A percentile compares a stretch with the other conserved stretches of the same genome.
phyloP scores from a whole-genome alignment of 352 stramenopile genomes.

The Globisporangium okanoganense region DNA sequence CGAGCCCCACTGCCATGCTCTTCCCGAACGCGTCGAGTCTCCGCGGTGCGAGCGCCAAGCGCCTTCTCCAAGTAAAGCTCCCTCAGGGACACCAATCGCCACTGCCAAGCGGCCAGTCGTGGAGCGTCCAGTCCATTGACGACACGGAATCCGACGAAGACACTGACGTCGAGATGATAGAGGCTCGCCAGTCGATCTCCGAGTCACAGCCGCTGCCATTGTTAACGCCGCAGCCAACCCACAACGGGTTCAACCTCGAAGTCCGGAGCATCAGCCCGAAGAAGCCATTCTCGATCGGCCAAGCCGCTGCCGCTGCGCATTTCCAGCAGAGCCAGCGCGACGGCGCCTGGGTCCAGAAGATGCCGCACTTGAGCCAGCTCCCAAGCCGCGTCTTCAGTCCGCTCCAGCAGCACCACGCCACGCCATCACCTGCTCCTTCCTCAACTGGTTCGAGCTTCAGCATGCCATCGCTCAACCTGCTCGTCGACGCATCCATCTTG shows the following conservation, averaged over 20 bases:
- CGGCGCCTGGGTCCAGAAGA: constrained; percentile 5
- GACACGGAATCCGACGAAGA: constrained; percentile 12
- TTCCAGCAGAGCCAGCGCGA: not conserved
- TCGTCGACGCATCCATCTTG: constrained; percentile 68
- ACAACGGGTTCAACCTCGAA: constrained; percentile 51
- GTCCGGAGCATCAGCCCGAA: constrained; percentile 34
- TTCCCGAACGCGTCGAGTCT: constrained; percentile 45
- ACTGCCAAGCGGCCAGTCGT: constrained; percentile 5
- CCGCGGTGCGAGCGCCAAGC: constrained; percentile 67
- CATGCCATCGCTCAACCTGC: constrained; percentile 63
- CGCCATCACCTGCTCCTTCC: not conserved
- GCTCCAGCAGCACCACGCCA: constrained; percentile 1
- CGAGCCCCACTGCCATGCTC: constrained; percentile 28
- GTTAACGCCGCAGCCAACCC: constrained; percentile 36
- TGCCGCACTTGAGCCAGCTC: not conserved
- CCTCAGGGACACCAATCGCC: constrained; percentile 23
- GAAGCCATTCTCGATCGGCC: constrained; percentile 19
- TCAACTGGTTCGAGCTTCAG: not conserved
- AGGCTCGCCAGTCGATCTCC: not conserved
- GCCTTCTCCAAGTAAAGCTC: constrained; percentile 62
- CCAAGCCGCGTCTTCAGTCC: not conserved
- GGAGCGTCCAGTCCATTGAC: constrained; percentile 11
- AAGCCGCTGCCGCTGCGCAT: not conserved
- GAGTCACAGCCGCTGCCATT: constrained; percentile 16
- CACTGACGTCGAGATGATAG: constrained; percentile 11